Percentiles rank a stretch among this genome's conserved stretches.
Conservation (phyloP, 768 basidiomycete species). For the Punctularia strigosozonata region DNA sequence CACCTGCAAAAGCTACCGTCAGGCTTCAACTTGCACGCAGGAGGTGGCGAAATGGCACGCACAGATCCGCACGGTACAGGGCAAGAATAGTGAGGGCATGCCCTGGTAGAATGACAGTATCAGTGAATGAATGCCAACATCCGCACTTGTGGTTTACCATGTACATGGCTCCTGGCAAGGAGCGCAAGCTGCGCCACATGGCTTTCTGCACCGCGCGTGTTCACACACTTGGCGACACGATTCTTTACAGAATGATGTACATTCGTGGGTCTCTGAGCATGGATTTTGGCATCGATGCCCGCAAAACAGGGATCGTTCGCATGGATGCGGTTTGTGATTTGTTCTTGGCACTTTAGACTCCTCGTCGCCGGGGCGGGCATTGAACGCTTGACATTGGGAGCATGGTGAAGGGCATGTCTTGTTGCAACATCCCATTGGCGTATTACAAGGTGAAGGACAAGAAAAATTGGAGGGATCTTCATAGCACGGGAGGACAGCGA, state of each 20-base stretch:
- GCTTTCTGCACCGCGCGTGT: conserved; percentile 35
- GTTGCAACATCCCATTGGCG: conserved; percentile 39
- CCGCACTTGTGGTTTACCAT: conserved; percentile 29
- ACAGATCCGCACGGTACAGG: conserved; percentile 62
- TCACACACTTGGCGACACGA: conserved; percentile 41
- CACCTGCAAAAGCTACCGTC: conserved; percentile 25
- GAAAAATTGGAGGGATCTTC: conserved; percentile 23
- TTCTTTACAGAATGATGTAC: conserved; percentile 31
- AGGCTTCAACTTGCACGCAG: not conserved
- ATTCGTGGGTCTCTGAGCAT: conserved; percentile 41
- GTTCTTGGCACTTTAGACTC: conserved; percentile 13
- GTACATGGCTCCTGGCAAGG: conserved; percentile 53
- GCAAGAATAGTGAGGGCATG: conserved; percentile 41
- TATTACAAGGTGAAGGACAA: conserved; percentile 32
- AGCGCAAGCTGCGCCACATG: conserved; percentile 43
- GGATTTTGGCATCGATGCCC: conserved; percentile 36
- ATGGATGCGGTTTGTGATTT: conserved; percentile 33
- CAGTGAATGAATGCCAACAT: not conserved
- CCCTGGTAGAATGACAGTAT: conserved; percentile 20
- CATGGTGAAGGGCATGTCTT: conserved; percentile 38
- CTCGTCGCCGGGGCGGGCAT: not conserved
- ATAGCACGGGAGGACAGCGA: conserved; percentile 32
- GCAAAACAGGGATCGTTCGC: conserved; percentile 41
- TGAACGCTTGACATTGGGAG: conserved; percentile 31
- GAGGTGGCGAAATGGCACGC: conserved; percentile 14